Evolutionary conservation across 192 early-diverging fungal species (phyloP), one percentile per base, ranked within the genome.

Genomic region (Mortierella alpina): DNA sequence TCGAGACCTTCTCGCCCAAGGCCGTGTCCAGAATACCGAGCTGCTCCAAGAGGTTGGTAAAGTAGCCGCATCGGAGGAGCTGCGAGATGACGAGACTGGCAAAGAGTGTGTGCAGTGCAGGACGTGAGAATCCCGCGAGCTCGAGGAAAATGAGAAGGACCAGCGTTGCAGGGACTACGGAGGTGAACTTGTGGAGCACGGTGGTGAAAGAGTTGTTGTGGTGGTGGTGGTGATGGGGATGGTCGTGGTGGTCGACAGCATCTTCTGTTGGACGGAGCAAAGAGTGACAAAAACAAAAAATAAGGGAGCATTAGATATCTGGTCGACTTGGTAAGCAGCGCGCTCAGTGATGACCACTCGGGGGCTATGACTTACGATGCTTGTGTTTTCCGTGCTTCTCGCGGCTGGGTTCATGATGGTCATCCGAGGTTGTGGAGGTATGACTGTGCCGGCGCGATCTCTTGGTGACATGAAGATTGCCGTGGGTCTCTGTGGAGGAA

Each of bases 41-140:
- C 31, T 68, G 77, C 61, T 68, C 53, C 64, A 72, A 48, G 11
- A 66, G 17, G 18, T 45, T 54, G 17, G 67, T 68, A 14, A 80
- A 58, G 41, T 42, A 58, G 0, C 77, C 70, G 39, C 49, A 66
- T 12, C 47, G 58, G 17, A 72, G 40, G 14, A 72, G 14, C 47
- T 80, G 77, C 9, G 77, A 80, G 1, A 49, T 41, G 0, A 72
- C 44, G 13, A 80, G 54, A n/a, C 77, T 66, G 15, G 42, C 70
- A 56, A 80, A 80, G 13, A 80, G 55, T 2, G 70, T 57, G 49
- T 80, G 77, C 12, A 80, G 60, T 31, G 39, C 77, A 11, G 64
- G 48, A 31, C 77, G 70, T 17, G 77, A 61, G 22, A 80, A 80
- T 8, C 77, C 77, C 6, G 65, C 60, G 12, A 80, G 42, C 5